Base-by-base conservation (phyloP, 306 rosid species). In the Castanea crenata region DNA sequence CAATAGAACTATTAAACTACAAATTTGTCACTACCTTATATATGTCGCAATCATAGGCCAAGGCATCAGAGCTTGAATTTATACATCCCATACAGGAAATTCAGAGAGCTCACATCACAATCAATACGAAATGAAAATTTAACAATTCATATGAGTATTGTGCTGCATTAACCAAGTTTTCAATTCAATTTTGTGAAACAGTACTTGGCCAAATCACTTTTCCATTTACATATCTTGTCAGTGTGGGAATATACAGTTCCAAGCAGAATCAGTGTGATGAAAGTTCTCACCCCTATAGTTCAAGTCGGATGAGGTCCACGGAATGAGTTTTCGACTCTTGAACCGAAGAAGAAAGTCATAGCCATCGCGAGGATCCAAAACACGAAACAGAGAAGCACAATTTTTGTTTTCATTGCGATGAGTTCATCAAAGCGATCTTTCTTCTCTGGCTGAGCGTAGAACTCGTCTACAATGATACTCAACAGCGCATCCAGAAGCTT, bases 241-340 rank as follows among this genome's bases (percentile, higher is more conserved):
- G 52, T 35, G 46, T 2, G 46, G 46, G 11, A 41, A 11, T 41
- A 8, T 41, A 41, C 11, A 41, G 46, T 41, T 41, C 11, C 46
- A 41, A 41, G 11, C 46, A 41, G 46, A 41, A 41, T 41, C 46
- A 41, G 46, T 41, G 46, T 2, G 71, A 73, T n/a, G 31, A 72
- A 69, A 51, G 23, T 64, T 23, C 86, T 74, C 72, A 84, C 81
- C 67, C 34, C 59, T 79, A 82, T 25, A 78, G 69, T 78, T 91
- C 84, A 93, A 59, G 97, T 91, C 51, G 97, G 96, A 59, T 31
- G 67, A 38, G 86, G 86, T 38, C 86, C 82, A 4, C 15, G 16
- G 54, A 20, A 56, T 51, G 74, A 78, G 84, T 76, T 69, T 70
- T 38, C 68, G 32, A 5, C 19, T 64, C 79, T 89, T 71, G 87